Evolutionary conservation across 1,284 basidiomycete species (phyloP), one percentile per base, ranked within the genome.

Genomic region (Erythrobasidium hasegawianum): DNA sequence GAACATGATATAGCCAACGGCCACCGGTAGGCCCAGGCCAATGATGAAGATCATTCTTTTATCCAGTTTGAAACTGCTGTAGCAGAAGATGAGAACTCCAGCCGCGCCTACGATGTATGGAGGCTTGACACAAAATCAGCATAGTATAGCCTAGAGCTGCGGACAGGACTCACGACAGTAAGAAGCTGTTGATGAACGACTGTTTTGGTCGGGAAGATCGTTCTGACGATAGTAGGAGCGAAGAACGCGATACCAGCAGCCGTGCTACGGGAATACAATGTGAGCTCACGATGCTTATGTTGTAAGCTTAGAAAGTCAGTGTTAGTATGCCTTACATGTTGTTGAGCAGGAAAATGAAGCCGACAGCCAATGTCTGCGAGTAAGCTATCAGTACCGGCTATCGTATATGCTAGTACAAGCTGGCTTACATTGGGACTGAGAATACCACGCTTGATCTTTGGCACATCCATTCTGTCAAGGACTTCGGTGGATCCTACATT

Each of bases 161-260:
- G n/a, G n/a, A n/a, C n/a, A n/a, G n/a, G n/a, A 58, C 57, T 43
- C 20, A 58, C 57, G 4, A 54, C 52, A 16, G 52, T 54, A 24
- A 24, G 27, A 7, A 54, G 24, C 52, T 54, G 52, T 27, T 54
- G 52, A 8, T 24, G 22, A 27, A 54, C 27, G 9, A 54, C 52
- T n/a, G 52, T 54, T 7, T 5, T 8, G 52, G 18, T 27, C 3
- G 52, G 52, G 27, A 24, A 54, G 52, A 54, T 58, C 4, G 52
- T 54, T 0, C 61, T 27, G 11, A 79, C 74, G 14, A 78, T 74
- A 10, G 52, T 76, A 0, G 76, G 74, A 1, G 74, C 52, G 70
- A 78, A 78, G 53, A 77, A 73, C 5, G 73, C 75, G 1, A 75
- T 61, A 8, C 75, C 72, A 56, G 59, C 20, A 24, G 27, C 52